phyloP scores from a whole-genome alignment of 2,329 filamentous ascomycete species.

The Fusarium austroafricanum region DNA sequence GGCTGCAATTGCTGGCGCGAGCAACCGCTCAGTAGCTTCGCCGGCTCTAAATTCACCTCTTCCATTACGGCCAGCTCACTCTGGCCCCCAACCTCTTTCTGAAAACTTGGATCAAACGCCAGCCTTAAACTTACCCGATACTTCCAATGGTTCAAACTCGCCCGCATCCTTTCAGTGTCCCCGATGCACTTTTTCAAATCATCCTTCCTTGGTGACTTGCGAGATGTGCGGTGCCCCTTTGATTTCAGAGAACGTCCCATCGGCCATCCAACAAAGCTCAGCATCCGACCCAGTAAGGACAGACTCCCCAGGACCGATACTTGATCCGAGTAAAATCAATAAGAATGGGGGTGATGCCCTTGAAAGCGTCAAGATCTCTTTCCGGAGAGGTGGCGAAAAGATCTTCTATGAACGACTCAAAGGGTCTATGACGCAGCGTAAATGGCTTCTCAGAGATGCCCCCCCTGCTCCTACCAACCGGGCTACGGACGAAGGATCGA shows the following conservation, averaged over 20 bases:
- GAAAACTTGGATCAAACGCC: slow-evolving; percentile 15
- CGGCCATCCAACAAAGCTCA: slow-evolving; percentile 50
- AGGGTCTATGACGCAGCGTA: slow-evolving; percentile 87
- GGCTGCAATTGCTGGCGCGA: slow-evolving; percentile 81
- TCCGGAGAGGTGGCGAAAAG: slow-evolving; percentile 88
- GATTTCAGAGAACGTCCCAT: slow-evolving; percentile 62
- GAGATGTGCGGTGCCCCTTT: slow-evolving; percentile 91
- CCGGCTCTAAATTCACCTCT: slow-evolving; percentile 42
- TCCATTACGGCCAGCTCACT: slow-evolving; percentile 46
- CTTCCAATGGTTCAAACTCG: slow-evolving; percentile 14
- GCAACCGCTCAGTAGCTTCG: slow-evolving; percentile 59
- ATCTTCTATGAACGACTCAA: slow-evolving; percentile 92
- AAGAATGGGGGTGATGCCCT: slow-evolving; percentile 64
- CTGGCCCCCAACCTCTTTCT: slow-evolving; percentile 21
- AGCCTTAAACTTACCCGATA: not conserved
- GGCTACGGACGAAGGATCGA: slow-evolving; percentile 51
- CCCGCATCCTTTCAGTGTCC: slow-evolving; percentile 73
- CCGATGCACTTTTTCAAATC: slow-evolving; percentile 93
- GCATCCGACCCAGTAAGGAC: slow-evolving; percentile 59
- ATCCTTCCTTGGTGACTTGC: slow-evolving; percentile 85
- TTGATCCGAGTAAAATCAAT: slow-evolving; percentile 54
- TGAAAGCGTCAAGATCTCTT: slow-evolving; percentile 90
- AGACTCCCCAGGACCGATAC: slow-evolving; percentile 82
- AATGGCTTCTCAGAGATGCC: slow-evolving; percentile 93
- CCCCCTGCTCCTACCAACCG: slow-evolving; percentile 80